Conservation (phyloP, 805 yeast species). For the Teunomyces pallodes region DNA sequence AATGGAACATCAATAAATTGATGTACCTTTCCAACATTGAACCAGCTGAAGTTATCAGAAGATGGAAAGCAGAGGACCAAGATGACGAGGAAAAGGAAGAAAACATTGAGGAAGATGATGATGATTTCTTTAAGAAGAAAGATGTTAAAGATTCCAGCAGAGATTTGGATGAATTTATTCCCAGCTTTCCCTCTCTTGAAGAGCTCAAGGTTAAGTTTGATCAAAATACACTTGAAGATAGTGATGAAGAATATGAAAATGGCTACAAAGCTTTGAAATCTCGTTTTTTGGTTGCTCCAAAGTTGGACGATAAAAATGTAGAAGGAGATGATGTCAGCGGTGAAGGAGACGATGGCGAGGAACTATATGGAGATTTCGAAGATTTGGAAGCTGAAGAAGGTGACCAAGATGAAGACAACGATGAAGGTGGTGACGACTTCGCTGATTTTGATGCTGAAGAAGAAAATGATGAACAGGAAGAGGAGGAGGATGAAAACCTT, state of each 20-base stretch:
- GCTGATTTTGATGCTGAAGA: conserved; percentile 55
- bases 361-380: conserved; percentile 39
- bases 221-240: conserved; percentile 21
- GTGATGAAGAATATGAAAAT: conserved; percentile 39
- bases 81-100: conserved; percentile 42
- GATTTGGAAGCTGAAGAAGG: conserved; percentile 33
- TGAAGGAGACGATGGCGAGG: conserved; percentile 30
- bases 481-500: conserved; percentile 39
- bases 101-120: conserved; percentile 39
- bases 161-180: conserved; percentile 38
- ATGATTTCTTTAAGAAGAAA: conserved; percentile 54
- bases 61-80: conserved; percentile 62
- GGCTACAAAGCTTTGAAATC: conserved; percentile 42
- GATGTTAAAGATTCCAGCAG: conserved; percentile 23
- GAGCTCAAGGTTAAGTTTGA: conserved; percentile 47
- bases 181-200: conserved; percentile 39
- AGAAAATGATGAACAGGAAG: conserved; percentile 41
- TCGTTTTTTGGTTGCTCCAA: conserved; percentile 57
- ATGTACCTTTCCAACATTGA: conserved; percentile 75
- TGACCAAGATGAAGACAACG: conserved; percentile 32
- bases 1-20: conserved; percentile 79
- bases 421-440: conserved; percentile 37
- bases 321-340: conserved; percentile 20
- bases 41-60: conserved; percentile 66
- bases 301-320: conserved; percentile 25